Evolutionary conservation across 192 early-diverging fungal genomes (phyloP).

Genomic region (Coemansia sp.): DNA sequence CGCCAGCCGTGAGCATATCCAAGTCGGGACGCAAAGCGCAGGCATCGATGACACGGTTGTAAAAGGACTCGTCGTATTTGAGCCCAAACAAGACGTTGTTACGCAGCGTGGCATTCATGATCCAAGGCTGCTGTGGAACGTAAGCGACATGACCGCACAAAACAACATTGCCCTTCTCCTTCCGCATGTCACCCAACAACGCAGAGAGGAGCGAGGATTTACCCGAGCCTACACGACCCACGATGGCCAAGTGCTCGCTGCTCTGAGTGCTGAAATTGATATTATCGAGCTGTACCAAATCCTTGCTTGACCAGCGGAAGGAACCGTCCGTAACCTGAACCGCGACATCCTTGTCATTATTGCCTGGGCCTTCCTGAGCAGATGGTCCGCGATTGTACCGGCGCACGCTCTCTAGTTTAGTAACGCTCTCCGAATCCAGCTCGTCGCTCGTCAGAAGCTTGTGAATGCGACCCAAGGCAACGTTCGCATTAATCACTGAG

Average conservation of each 20-base stretch:
- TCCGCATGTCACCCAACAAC: slow-evolving; percentile 86
- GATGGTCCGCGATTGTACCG: not conserved
- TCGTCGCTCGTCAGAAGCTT: slow-evolving; percentile 80
- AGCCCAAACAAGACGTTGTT: slow-evolving; percentile 93
- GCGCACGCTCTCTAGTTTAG: slow-evolving; percentile 34
- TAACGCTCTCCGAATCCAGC: slow-evolving; percentile 68
- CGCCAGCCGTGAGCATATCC: slow-evolving; percentile 78
- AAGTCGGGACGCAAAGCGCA: slow-evolving; percentile 87
- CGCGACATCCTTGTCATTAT: slow-evolving; percentile 6
- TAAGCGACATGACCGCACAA: slow-evolving; percentile 68
- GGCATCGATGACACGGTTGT: slow-evolving; percentile 72
- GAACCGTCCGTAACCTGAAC: slow-evolving; percentile 54
- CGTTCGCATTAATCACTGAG: slow-evolving; percentile 76
- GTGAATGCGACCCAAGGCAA: slow-evolving; percentile 79
- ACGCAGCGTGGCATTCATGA: slow-evolving; percentile 89
- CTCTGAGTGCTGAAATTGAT: slow-evolving; percentile 40
- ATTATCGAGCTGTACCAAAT: slow-evolving; percentile 34
- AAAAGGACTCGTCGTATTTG: slow-evolving; percentile 71
- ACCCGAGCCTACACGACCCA: slow-evolving; percentile 70
- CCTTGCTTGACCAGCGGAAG: slow-evolving; percentile 55
- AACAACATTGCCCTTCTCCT: slow-evolving; percentile 61
- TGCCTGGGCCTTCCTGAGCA: not conserved
- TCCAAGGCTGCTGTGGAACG: slow-evolving; percentile 77
- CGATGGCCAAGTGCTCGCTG: slow-evolving; percentile 58
- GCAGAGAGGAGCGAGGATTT: slow-evolving; percentile 78